Evolutionary conservation across 345 rosid species (phyloP).

Genomic region (Eutrema heterophyllum): DNA sequence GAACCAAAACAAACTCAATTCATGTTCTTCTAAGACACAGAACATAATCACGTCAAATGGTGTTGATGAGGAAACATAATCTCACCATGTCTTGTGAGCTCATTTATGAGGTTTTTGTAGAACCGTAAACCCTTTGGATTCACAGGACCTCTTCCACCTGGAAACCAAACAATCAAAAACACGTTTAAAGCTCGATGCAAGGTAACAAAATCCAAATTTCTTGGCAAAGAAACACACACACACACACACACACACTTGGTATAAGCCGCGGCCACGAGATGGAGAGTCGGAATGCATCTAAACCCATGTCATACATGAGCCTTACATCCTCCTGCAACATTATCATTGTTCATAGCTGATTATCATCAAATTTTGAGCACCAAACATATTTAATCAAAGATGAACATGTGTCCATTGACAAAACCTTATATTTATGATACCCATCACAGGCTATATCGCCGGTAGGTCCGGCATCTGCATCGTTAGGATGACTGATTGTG

Average conservation of each 20-base stretch:
- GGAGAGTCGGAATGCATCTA: conserved; percentile 64
- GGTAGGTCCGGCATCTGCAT: conserved; percentile 23
- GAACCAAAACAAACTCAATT: background rate
- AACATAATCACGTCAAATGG: background rate
- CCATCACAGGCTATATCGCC: conserved; percentile 46
- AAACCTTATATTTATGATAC: conserved; percentile 60
- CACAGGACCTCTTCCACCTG: conserved; percentile 59
- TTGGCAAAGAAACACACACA: background rate
- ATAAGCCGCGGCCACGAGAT: conserved; percentile 81
- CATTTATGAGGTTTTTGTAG: conserved; percentile 47
- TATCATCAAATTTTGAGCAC: background rate
- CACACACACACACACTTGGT: conserved; percentile 36
- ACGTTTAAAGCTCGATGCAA: background rate
- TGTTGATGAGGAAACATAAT: background rate
- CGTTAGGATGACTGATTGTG: background rate
- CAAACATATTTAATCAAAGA: no score
- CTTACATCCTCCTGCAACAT: conserved; percentile 55
- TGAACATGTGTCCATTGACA: no score
- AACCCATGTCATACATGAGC: conserved; percentile 57
- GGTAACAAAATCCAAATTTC: background rate
- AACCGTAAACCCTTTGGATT: conserved; percentile 50
- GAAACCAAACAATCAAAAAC: background rate
- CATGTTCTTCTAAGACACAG: background rate
- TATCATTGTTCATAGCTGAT: background rate
- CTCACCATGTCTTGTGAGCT: conserved; percentile 42